Percentiles rank a stretch among this genome's conserved stretches.
Conservation (phyloP, 306 rosid genomes). For the Rosa chinensis region DNA sequence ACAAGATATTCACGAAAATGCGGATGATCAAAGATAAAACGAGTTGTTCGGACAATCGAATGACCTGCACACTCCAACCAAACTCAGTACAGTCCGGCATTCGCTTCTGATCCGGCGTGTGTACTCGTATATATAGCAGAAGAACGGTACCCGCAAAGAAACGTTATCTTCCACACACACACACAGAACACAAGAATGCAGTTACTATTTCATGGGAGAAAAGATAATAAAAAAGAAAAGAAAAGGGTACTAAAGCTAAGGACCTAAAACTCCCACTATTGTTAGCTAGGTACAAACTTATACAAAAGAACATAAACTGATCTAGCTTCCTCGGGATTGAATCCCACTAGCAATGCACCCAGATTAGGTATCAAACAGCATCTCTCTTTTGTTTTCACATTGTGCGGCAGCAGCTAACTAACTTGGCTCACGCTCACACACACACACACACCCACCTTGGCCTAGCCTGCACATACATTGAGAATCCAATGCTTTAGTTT, state of each 20-base stretch:
- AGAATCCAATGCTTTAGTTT: slow-evolving; percentile 11
- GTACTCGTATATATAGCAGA: neutral
- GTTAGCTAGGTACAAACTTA: neutral
- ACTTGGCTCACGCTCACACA: slow-evolving; percentile 12
- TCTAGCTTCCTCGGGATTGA: slow-evolving; percentile 52
- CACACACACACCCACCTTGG: neutral
- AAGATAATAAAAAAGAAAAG: neutral
- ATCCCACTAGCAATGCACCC: slow-evolving; percentile 55
- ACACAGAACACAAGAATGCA: neutral
- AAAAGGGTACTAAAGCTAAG: neutral
- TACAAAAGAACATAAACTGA: slow-evolving; percentile 9
- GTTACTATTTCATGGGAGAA: slow-evolving; percentile 1
- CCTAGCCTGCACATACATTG: neutral
- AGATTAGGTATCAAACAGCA: slow-evolving; percentile 42
- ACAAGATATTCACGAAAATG: too few relatives aligned
- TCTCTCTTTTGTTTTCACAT: slow-evolving; percentile 36
- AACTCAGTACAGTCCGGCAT: neutral
- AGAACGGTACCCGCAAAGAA: neutral
- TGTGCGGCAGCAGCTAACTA: slow-evolving; percentile 31
- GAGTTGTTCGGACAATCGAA: too few relatives aligned
- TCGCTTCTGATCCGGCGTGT: neutral
- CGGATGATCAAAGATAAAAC: too few relatives aligned
- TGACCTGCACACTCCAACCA: neutral
- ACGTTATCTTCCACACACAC: neutral
- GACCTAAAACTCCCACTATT: neutral